These are phyloP conservation scores for Paramyrothecium sp. DNA, from an alignment of 2,329 filamentous ascomycete species.

Conservation along the genomic window DNA sequence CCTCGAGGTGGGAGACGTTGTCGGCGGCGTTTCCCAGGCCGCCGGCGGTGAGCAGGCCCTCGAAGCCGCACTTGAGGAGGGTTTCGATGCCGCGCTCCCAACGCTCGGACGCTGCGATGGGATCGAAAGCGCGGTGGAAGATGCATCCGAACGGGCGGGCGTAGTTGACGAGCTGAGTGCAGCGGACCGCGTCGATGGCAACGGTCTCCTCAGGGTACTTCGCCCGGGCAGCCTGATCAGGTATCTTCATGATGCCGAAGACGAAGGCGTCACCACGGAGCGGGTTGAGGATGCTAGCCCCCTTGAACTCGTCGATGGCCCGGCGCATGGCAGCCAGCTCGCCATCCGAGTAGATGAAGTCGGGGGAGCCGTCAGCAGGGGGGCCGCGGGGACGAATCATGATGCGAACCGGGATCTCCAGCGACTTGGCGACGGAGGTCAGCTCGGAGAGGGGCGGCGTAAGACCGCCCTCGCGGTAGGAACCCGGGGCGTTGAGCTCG, in stretches of 20 bases:
- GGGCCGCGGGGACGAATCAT: slow-evolving; percentile 51
- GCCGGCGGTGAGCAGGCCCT: slow-evolving; percentile 52
- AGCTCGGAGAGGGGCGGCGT: slow-evolving; percentile 46
- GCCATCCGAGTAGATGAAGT: slow-evolving; percentile 47
- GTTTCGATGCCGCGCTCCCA: slow-evolving; percentile 24
- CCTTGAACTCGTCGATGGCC: slow-evolving; percentile 35
- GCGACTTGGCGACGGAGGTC: slow-evolving; percentile 17
- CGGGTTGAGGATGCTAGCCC: slow-evolving; percentile 32
- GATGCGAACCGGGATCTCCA: slow-evolving; percentile 44
- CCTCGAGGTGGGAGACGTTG: slow-evolving; percentile 35
- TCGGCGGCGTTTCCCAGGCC: slow-evolving; percentile 39
- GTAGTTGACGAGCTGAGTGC: slow-evolving; percentile 35
- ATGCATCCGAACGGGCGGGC: slow-evolving; percentile 43
- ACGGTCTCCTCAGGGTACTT: slow-evolving; percentile 7
- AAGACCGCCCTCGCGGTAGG: slow-evolving; percentile 49
- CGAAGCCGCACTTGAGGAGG: slow-evolving; percentile 44
- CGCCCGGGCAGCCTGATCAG: neutral
- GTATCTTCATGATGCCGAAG: slow-evolving; percentile 43
- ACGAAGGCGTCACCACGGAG: slow-evolving; percentile 54
- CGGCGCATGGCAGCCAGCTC: slow-evolving; percentile 44
- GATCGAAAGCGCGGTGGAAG: slow-evolving; percentile 59
- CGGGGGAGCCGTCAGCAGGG: slow-evolving; percentile 17
- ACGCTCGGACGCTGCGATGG: slow-evolving; percentile 29
- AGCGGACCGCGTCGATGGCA: slow-evolving; percentile 38
- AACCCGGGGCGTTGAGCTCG: slow-evolving; percentile 52